Evolutionary conservation across 768 basidiomycete species (phyloP), one percentile per base, ranked within the genome.

Genomic region (Russula abietina): DNA sequence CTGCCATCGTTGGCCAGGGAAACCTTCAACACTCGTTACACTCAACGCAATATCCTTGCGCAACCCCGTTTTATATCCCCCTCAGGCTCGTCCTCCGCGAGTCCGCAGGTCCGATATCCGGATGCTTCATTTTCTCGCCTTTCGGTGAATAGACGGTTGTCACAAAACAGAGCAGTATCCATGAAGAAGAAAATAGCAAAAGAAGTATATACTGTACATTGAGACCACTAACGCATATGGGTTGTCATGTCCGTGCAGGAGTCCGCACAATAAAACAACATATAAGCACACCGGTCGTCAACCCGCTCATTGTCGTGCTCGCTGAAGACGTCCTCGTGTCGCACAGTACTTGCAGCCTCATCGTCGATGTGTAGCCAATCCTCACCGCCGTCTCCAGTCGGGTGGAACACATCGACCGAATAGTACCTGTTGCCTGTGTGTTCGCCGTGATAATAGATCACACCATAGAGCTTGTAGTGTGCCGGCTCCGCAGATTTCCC

Each of bases 311-410:
- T 45, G 1, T n/a, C 49, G 16, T 62, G 39, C n/a, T 76, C 64
- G 64, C 76, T 76, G 70, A 91, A 91, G 61, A 93, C 89, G 70
- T 93, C 91, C 46, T 85, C 85, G 1, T 80, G 73, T 24, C 80
- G 76, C 48, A 96, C 81, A 67, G 89, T 84, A 32, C 85, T 85
- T 24, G 93, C 88, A 10, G 87, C 76, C 72, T 97, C 94, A 70
- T 98, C 96, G 73, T 98, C 95, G 56, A 98, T 89, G 54, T 45
- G 43, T 10, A 45, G n/a, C 43, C 43, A 45, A 30, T 30, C 28
- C 28, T 3, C n/a, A n/a, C 39, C 32, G n/a, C 80, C 75, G 72
- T 80, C 83, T 39, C 86, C 79, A 65, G 81, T 82, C 3, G 87
- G 89, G 68, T 91, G 87, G 2, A 95, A 77, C 16, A 95, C 89